Percentiles rank a stretch among this genome's conserved stretches.
Conservation (phyloP, 495 filamentous ascomycete genomes). For the Hypoxylon crocopeplum region DNA sequence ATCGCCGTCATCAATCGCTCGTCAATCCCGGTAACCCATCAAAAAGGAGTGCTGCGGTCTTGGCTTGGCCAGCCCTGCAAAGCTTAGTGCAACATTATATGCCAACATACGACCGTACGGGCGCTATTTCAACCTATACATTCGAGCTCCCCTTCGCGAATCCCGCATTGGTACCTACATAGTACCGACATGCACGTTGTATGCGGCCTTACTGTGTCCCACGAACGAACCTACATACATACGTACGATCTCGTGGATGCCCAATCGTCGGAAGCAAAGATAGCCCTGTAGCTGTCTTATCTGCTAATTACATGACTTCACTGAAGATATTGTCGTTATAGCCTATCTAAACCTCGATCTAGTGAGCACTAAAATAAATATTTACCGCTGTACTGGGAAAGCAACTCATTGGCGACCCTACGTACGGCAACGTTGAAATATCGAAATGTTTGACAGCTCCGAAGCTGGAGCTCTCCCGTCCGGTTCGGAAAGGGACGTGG, state of each 20-base stretch:
- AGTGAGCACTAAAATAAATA: slow-evolving; percentile 15
- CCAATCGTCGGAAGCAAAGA: slow-evolving; percentile 40
- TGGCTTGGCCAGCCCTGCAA: slow-evolving; percentile 28
- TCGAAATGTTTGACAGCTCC: slow-evolving; percentile 1
- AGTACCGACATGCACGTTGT: slow-evolving; percentile 32
- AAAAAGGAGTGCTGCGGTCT: slow-evolving; percentile 18
- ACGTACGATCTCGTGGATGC: slow-evolving; percentile 38
- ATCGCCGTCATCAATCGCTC: slow-evolving; percentile 24
- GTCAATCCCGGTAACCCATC: slow-evolving; percentile 32
- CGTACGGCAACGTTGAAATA: background rate
- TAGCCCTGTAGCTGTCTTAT: slow-evolving; percentile 17
- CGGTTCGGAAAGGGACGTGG: slow-evolving; percentile 34
- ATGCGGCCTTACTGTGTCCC: slow-evolving; percentile 43
- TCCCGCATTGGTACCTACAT: slow-evolving; percentile 28
- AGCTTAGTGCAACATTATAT: slow-evolving; percentile 19
- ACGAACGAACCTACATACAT: slow-evolving; percentile 39
- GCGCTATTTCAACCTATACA: slow-evolving; percentile 6
- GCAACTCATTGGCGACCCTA: slow-evolving; percentile 32
- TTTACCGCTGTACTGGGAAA: slow-evolving; percentile 28
- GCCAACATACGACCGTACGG: slow-evolving; percentile 12
- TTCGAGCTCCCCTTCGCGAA: slow-evolving; percentile 7
- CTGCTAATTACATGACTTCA: slow-evolving; percentile 1
- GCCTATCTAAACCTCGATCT: slow-evolving; percentile 17
- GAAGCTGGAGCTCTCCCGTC: slow-evolving; percentile 19
- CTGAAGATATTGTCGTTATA: slow-evolving; percentile 7